A percentile compares a stretch with the other conserved stretches of the same genome.
phyloP scores from a whole-genome alignment of 805 yeast species.

The Peterozyma xylosa region DNA sequence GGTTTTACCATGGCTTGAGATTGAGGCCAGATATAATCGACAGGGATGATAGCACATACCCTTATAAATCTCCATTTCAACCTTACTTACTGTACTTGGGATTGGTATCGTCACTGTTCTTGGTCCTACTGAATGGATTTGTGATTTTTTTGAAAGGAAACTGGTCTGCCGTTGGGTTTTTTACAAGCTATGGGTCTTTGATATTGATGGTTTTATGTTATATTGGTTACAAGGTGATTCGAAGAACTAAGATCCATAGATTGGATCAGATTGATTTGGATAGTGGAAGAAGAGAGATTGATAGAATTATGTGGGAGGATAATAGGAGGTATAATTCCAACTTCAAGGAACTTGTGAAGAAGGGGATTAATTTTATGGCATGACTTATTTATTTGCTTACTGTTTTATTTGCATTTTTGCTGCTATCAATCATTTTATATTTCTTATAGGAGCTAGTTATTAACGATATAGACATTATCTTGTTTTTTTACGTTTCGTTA shows the following conservation, averaged over 20 bases:
- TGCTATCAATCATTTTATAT: no score
- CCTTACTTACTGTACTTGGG: constrained; percentile 48
- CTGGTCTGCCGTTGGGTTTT: constrained; percentile 43
- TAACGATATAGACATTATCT: no score
- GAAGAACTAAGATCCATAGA: constrained; percentile 59
- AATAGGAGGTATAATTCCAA: constrained; percentile 32
- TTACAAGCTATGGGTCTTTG: constrained; percentile 47
- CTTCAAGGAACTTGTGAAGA: constrained; percentile 21
- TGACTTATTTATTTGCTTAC: constrained; percentile 1
- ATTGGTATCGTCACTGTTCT: constrained; percentile 29
- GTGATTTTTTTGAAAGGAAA: constrained; percentile 38
- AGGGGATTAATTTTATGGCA: constrained; percentile 4
- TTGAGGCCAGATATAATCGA: constrained; percentile 48
- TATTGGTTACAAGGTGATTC: constrained; percentile 42
- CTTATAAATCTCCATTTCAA: constrained; percentile 48
- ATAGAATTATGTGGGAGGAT: constrained; percentile 47
- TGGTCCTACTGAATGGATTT: constrained; percentile 42
- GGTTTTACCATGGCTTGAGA: constrained; percentile 48
- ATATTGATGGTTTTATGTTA: constrained; percentile 37
- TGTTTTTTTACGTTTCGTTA: no score
- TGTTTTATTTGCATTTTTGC: no score
- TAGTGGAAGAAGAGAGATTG: constrained; percentile 79
- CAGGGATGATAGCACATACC: constrained; percentile 47
- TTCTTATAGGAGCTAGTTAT: no score
- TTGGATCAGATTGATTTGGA: constrained; percentile 75